Base-by-base conservation (phyloP, 2,329 filamentous ascomycete species). In the Didymella arachidicola region DNA sequence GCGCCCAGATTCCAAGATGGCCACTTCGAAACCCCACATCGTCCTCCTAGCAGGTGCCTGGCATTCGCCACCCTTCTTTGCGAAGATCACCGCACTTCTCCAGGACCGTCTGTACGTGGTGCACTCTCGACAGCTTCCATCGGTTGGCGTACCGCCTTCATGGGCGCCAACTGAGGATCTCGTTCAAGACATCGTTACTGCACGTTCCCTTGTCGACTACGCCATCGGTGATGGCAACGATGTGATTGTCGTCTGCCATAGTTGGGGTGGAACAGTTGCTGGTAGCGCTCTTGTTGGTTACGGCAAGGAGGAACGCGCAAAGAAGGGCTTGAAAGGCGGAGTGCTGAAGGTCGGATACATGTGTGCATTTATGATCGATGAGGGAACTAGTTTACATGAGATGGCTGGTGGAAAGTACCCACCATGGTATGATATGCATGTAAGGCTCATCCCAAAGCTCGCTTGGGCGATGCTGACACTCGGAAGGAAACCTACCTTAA, bases 171-270 rank as follows among this genome's bases (percentile, higher is more conserved):
- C 71, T 3, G 61, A 64, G 7, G 73, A 74, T 29, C 71, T 74
- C 38, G 59, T 62, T 12, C 68, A 75, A 4, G 76, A 80, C 48
- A 71, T 77, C 18, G 70, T 71, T 0, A 60, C 70, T 11, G 71
- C 79, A 12, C 70, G 66, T 5, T 55, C 71, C 4, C 62, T 75
- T 3, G 60, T 80, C 19, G 63, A 73, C 14, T 50, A 63, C 5
- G 74, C 80, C 5, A 77, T 80, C 8, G 60, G 66, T 3, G 76
- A 76, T 16, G 63, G 62, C 12, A 78, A 79, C 44, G 71, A 81
- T 27, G 74, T 83, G 14, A 63, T 82, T 0, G 72, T 82, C 2
- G 63, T 79, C 5, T 71, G 75, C 4, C 80, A 83, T 60, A 81
- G 78, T 2, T 82, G 80, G 68, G 76, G 77, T n/a, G 80, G 80